Conservation (phyloP, 148 eudicot species). For the Rhododendron vialii region DNA sequence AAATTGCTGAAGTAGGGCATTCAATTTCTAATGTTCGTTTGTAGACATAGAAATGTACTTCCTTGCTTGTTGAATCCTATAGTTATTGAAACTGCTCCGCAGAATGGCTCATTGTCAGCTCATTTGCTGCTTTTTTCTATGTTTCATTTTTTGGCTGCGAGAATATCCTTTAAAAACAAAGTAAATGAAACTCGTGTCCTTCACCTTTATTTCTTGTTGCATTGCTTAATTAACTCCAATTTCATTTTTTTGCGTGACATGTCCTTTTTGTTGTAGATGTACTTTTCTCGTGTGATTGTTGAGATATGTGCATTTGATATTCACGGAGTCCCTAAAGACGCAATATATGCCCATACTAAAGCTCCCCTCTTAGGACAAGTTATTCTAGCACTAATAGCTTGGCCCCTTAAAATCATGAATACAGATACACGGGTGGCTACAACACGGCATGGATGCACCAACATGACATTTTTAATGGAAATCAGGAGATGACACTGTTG, state of each 20-base stretch:
- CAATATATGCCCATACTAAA: not conserved
- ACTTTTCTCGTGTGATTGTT: not conserved
- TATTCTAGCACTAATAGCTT: not conserved
- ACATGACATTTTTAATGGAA: not conserved
- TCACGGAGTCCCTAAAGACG: not conserved
- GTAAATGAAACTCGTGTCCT: not conserved
- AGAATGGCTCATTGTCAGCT: not conserved
- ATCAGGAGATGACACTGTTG: not conserved
- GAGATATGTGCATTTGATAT: not conserved
- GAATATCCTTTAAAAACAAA: not conserved
- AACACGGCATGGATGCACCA: not conserved
- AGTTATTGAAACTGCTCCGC: not conserved
- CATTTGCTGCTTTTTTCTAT: not conserved
- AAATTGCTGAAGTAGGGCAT: not conserved
- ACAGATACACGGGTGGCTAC: not conserved
- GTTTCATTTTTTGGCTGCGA: not conserved
- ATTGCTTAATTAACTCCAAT: not conserved
- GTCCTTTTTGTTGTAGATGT: not conserved
- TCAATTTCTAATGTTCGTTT: not conserved
- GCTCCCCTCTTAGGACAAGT: not conserved
- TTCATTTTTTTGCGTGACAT: not conserved
- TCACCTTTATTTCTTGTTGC: not conserved
- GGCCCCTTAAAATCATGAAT: not conserved
- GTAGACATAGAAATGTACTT: not conserved
- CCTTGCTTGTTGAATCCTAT: not conserved